phyloP scores from a whole-genome alignment of 306 rosid species.

The Dalbergia oliveri region DNA sequence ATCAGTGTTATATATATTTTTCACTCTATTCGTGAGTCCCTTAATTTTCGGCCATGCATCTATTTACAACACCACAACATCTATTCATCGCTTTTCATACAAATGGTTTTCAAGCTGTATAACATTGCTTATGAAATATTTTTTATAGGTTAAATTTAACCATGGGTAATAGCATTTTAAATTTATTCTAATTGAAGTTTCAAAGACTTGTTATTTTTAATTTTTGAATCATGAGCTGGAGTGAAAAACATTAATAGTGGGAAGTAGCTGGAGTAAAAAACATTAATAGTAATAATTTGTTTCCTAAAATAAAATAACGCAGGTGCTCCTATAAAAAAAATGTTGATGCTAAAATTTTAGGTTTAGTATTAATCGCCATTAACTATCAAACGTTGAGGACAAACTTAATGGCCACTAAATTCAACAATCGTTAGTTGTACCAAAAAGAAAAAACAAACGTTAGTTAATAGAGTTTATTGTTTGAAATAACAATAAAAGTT shows the following conservation, averaged over 20 bases:
- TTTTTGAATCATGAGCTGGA: neutral
- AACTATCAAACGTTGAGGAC: slow-evolving; percentile 8
- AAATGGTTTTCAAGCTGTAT: too few species aligned
- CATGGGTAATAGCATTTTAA: neutral
- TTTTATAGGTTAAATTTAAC: neutral
- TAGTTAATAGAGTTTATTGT: slow-evolving; percentile 26
- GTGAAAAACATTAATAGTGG: neutral
- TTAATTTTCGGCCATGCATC: too few species aligned
- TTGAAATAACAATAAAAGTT: neutral
- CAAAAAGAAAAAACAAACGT: slow-evolving; percentile 28
- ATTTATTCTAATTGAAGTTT: neutral
- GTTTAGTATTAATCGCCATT: slow-evolving; percentile 13
- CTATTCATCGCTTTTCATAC: too few species aligned
- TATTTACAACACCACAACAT: too few species aligned
- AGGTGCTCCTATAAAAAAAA: neutral
- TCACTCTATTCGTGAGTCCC: too few species aligned
- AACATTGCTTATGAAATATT: neutral
- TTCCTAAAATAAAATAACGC: neutral
- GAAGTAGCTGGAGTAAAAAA: neutral
- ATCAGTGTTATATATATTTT: too few species aligned
- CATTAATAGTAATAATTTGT: neutral
- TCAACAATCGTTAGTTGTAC: slow-evolving; percentile 53
- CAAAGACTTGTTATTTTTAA: neutral
- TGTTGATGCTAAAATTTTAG: neutral
- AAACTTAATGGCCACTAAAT: slow-evolving; percentile 37